A percentile compares a stretch with the other conserved stretches of the same genome.
Evolutionary conservation across 2,329 filamentous ascomycete genomes (phyloP).

Genomic region (Talaromyces funiculosus): DNA sequence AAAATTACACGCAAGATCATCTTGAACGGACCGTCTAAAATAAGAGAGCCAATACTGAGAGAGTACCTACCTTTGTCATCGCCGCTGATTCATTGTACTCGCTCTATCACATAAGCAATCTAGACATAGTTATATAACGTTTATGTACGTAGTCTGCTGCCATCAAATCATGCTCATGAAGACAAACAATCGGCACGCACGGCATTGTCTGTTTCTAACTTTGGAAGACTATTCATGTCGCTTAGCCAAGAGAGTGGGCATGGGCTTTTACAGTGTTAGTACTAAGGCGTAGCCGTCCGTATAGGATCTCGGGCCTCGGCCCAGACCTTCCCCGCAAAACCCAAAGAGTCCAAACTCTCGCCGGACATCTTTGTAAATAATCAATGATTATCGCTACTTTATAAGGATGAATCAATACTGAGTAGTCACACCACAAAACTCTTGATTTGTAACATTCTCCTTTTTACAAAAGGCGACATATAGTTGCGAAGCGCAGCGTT

Average conservation of each 20-base stretch:
- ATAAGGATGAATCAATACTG: background rate
- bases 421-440: background rate
- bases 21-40: background rate
- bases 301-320: slow-evolving; percentile 13
- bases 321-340: slow-evolving; percentile 10
- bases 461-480: background rate
- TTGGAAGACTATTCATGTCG: background rate
- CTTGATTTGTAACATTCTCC: background rate
- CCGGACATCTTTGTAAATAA: background rate
- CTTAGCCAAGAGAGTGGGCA: background rate
- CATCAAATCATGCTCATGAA: background rate
- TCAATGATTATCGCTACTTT: background rate
- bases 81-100: background rate
- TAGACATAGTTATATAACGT: too few relatives aligned
- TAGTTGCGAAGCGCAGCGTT: background rate
- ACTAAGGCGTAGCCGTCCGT: too few relatives aligned
- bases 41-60: background rate
- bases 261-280: background rate
- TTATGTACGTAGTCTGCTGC: background rate
- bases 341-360: background rate
- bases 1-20: background rate
- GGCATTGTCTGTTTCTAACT: background rate
- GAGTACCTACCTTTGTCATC: background rate
- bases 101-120: background rate
- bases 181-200: background rate